Base-by-base conservation (phyloP, 805 yeast genomes). In the Starmera dryadoides region DNA sequence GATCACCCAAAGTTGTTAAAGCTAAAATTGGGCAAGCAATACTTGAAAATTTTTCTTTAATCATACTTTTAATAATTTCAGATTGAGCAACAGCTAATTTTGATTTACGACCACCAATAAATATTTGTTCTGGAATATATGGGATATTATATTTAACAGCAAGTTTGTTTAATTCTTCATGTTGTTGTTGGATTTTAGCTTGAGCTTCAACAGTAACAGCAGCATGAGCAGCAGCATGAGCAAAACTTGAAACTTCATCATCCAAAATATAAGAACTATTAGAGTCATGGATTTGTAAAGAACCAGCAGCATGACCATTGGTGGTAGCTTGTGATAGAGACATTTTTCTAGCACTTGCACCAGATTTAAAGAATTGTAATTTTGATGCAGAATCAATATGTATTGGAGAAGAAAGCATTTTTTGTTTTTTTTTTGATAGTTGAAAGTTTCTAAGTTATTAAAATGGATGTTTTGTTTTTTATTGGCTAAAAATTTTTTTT, bases 41-140 rank as follows among this genome's bases (percentile, higher is more conserved):
- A 21, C 79, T 71, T 11, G 93, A 88, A 55, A 77, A 82, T 17
- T 66, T 66, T 21, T 62, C 58, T 46, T 74, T 71, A 42, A 93
- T 81, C 34, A 66, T 49, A 14, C 63, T 70, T 44, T 79, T 81
- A 30, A 91, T 87, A 35, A 76, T 75, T 53, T 85, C 82, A 32
- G 87, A 75, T 70, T 93, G 98, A 5, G 76, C 75, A 14, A 93
- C 87, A 1, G 98, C 98, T 47, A 93, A 68, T 50, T 75, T 71
- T 16, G 96, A 86, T 59, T 82, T 81, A 59, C 98, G 77, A 20
- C 98, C 95, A 28, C 98, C 98, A 22, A 93, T 81, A 37, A 43
- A 46, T 30, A 53, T 43, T 38, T 48, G 47, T n/a, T 52, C 55
- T 25, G 58, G 58, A 17, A 53, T 42, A 38, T 48, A 49, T 11